A percentile compares a stretch with the other conserved stretches of the same genome.
phyloP scores from a whole-genome alignment of 2,329 filamentous ascomycete genomes.

The Aspergillus brasiliensis region DNA sequence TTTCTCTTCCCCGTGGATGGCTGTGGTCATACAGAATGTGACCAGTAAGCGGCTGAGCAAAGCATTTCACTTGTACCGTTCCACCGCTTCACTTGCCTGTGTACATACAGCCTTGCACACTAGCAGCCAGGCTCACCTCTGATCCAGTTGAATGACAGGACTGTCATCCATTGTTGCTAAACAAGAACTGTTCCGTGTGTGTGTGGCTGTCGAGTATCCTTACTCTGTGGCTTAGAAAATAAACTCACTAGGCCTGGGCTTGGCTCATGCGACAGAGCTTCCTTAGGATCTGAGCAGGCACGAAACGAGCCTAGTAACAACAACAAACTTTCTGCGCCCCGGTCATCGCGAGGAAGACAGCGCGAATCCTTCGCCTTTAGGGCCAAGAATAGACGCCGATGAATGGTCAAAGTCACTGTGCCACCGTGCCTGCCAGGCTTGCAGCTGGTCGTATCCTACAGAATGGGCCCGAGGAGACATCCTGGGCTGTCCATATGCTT shows the following conservation, averaged over 20 bases:
- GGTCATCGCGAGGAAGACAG: neutral
- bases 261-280: neutral
- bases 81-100: neutral
- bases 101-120: neutral
- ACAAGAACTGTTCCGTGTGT: neutral
- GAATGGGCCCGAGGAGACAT: neutral
- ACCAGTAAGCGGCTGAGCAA: neutral
- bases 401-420: neutral
- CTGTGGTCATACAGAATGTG: neutral
- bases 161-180: neutral
- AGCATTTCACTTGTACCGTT: neutral
- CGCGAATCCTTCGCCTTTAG: neutral
- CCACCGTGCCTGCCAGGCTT: neutral
- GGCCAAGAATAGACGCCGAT: neutral
- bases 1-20: neutral
- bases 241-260: neutral
- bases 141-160: neutral
- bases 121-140: neutral
- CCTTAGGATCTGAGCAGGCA: neutral
- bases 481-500: constrained; percentile 12
- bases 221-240: neutral
- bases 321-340: neutral
- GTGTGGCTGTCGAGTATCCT: neutral
- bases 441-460: neutral
- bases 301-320: constrained; percentile 5